These are phyloP conservation scores for Barbarea vulgaris DNA, from an alignment of 345 rosid species.

Conservation along the genomic window DNA sequence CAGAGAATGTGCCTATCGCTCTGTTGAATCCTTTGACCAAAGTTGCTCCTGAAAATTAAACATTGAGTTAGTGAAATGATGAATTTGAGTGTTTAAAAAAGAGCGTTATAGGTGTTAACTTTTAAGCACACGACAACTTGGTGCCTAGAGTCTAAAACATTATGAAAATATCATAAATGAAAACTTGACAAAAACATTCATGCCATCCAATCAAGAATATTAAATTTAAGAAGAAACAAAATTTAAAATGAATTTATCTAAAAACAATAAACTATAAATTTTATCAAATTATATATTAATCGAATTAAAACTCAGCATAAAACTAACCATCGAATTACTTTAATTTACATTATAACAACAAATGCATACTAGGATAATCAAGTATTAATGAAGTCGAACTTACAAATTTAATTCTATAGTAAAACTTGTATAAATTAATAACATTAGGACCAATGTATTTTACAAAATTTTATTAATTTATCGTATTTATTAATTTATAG, in stretches of 20 bases:
- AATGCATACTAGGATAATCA: background rate
- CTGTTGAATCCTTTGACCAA: constrained; percentile 88
- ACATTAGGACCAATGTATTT: too few species aligned
- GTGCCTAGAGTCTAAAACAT: background rate
- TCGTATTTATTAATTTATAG: too few species aligned
- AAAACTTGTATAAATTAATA: too few species aligned
- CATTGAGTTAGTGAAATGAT: background rate
- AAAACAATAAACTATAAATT: background rate
- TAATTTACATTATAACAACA: background rate
- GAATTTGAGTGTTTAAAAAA: background rate
- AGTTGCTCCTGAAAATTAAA: constrained; percentile 62
- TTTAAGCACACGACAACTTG: background rate
- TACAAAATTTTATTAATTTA: too few species aligned
- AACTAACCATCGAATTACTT: background rate
- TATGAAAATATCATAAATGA: background rate
- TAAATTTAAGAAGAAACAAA: background rate
- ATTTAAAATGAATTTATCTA: background rate
- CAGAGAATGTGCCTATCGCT: constrained; percentile 79
- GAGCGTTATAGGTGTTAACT: background rate
- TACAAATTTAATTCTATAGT: background rate
- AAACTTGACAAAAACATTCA: background rate
- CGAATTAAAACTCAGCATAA: background rate
- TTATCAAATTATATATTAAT: too few species aligned
- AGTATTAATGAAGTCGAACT: background rate
- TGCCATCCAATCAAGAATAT: background rate